phyloP scores from a whole-genome alignment of 2,329 filamentous ascomycete genomes.

The Stenocarpella maydis region DNA sequence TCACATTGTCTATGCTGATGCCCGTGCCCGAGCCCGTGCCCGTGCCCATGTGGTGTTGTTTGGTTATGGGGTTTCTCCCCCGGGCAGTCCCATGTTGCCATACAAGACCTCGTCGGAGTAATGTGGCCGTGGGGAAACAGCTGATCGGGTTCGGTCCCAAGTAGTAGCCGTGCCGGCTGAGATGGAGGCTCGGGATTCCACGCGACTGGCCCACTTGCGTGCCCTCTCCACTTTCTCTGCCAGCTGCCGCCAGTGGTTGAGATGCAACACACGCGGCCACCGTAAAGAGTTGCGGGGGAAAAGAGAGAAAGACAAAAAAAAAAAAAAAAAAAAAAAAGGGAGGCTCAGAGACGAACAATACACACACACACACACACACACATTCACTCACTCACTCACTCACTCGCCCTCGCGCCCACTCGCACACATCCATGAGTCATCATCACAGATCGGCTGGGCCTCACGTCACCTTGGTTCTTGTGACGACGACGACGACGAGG shows the following conservation, averaged over 20 bases:
- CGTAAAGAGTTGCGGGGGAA: too few relatives aligned
- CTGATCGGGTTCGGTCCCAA: slow-evolving; percentile 29
- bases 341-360: slow-evolving; percentile 32
- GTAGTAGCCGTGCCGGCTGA: slow-evolving; percentile 25
- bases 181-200: slow-evolving; percentile 28
- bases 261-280: slow-evolving; percentile 10
- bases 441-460: slow-evolving; percentile 8
- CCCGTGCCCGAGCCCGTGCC: too few relatives aligned
- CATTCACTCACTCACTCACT: background rate
- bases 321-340: too few relatives aligned
- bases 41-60: slow-evolving; percentile 14
- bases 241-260: slow-evolving; percentile 12
- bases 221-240: slow-evolving; percentile 6
- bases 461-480: slow-evolving; percentile 23
- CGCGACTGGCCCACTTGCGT: slow-evolving; percentile 26
- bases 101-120: slow-evolving; percentile 1
- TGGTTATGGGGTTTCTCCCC: background rate
- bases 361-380: background rate
- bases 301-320: too few relatives aligned
- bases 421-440: background rate
- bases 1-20: slow-evolving; percentile 24
- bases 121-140: slow-evolving; percentile 23
- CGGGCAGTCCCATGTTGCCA: background rate
- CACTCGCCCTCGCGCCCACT: background rate
- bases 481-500: too few relatives aligned